Evolutionary conservation across 164 flowering plant species (phyloP).

Genomic region (Chimonanthus salicifolius): DNA sequence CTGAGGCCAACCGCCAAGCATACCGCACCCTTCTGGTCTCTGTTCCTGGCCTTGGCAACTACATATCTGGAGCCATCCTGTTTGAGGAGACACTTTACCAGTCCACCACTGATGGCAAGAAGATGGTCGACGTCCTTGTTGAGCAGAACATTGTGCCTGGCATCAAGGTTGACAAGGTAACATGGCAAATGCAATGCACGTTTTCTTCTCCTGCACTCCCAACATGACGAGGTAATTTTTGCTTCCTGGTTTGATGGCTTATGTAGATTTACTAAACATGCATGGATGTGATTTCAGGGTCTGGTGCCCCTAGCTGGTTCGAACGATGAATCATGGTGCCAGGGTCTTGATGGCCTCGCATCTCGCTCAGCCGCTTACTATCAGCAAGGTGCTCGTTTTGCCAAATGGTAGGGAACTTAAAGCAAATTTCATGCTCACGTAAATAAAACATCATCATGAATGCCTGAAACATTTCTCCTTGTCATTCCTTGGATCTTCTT

Average conservation of each 20-base stretch:
- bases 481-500: too few species aligned
- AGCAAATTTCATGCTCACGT: not conserved
- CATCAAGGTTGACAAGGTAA: constrained; percentile 5
- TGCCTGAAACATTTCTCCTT: too few species aligned
- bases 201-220: not conserved
- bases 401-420: constrained; percentile 10
- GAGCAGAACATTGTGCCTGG: constrained; percentile 1
- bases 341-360: constrained; percentile 16
- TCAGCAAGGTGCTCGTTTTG: constrained; percentile 14
- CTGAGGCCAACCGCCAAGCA: constrained; percentile 89
- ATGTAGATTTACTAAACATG: not conserved
- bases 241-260: not conserved
- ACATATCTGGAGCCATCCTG: constrained; percentile 32
- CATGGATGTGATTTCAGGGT: constrained; percentile 1
- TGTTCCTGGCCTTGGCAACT: constrained; percentile 73
- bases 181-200: not conserved
- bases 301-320: constrained; percentile 15
- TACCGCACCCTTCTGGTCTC: constrained; percentile 77
- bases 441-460: too few species aligned
- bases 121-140: not conserved
- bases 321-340: constrained; percentile 19
- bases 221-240: not conserved
- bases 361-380: constrained; percentile 15
- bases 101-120: not conserved
- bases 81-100: constrained; percentile 5